Percentiles rank a stretch among this genome's conserved stretches.
phyloP scores from a whole-genome alignment of 805 yeast genomes.

The Cyberlindnera galapagoensis region DNA sequence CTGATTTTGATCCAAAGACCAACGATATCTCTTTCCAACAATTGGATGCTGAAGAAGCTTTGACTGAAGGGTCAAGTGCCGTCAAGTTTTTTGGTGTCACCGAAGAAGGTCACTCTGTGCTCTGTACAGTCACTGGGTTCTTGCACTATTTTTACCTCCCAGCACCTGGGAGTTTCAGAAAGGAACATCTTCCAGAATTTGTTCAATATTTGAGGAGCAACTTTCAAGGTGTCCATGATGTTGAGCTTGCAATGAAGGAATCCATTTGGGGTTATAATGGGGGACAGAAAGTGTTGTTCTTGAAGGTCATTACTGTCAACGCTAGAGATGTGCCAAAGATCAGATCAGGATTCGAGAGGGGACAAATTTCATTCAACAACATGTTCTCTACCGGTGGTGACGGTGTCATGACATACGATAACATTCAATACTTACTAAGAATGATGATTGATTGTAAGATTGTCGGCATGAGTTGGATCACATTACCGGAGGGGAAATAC shows the following conservation, averaged over 20 bases:
- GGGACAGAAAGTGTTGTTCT: constrained; percentile 67
- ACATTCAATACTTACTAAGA: constrained; percentile 77
- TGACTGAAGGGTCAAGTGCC: constrained; percentile 47
- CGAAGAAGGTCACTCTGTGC: constrained; percentile 75
- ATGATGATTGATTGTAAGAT: constrained; percentile 90
- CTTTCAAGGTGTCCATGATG: constrained; percentile 51
- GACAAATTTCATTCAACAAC: constrained; percentile 60
- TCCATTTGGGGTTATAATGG: constrained; percentile 93
- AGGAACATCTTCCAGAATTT: constrained; percentile 45
- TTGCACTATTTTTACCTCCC: constrained; percentile 88
- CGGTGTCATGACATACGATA: constrained; percentile 70
- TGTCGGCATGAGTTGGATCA: constrained; percentile 96
- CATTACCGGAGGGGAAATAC: constrained; percentile 75
- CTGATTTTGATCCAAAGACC: constrained; percentile 38
- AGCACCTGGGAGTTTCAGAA: constrained; percentile 71
- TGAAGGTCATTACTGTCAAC: constrained; percentile 63
- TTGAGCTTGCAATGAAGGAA: constrained; percentile 68
- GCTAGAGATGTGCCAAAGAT: constrained; percentile 62
- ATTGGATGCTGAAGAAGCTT: constrained; percentile 86
- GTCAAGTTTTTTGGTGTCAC: constrained; percentile 94
- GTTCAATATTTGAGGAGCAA: constrained; percentile 37
- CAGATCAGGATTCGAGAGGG: constrained; percentile 79
- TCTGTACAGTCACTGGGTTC: constrained; percentile 87
- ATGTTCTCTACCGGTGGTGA: constrained; percentile 52
- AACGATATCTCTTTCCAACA: constrained; percentile 77